phyloP scores from a whole-genome alignment of 257 asterid genomes.

The Ajuga chamaepitys region DNA sequence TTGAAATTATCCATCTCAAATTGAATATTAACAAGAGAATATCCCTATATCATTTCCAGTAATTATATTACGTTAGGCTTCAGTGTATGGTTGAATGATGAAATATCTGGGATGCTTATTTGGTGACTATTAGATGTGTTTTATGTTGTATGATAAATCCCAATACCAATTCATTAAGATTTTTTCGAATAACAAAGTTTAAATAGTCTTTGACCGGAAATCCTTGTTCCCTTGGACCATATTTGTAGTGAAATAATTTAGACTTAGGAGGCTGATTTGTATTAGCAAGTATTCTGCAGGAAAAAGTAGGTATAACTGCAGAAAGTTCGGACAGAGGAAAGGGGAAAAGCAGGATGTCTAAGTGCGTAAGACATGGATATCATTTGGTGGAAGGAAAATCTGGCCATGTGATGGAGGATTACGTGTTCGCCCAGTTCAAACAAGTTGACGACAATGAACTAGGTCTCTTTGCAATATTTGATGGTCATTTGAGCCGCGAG shows the following conservation, averaged over 20 bases:
- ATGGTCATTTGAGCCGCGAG: slow-evolving; percentile 81
- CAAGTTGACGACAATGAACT: slow-evolving; percentile 64
- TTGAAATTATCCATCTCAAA: too few relatives aligned
- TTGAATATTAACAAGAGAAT: too few relatives aligned
- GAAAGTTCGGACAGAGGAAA: slow-evolving; percentile 48
- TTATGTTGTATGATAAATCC: too few relatives aligned
- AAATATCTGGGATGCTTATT: too few relatives aligned
- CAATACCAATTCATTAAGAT: too few relatives aligned
- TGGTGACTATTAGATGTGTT: too few relatives aligned
- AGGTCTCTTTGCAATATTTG: slow-evolving; percentile 82
- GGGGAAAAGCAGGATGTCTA: slow-evolving; percentile 83
- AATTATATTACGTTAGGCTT: too few relatives aligned
- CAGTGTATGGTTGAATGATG: too few relatives aligned
- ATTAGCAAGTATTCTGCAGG: slow-evolving; percentile 30
- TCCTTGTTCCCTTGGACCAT: background rate
- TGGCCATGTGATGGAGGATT: slow-evolving; percentile 80
- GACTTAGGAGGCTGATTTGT: background rate
- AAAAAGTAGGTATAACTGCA: slow-evolving; percentile 53
- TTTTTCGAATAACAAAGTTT: too few relatives aligned
- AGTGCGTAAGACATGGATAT: slow-evolving; percentile 69
- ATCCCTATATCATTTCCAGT: too few relatives aligned
- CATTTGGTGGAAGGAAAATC: slow-evolving; percentile 79
- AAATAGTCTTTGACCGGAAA: too few relatives aligned
- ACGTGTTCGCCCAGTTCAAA: slow-evolving; percentile 73
- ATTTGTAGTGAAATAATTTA: background rate